A percentile compares a stretch with the other conserved stretches of the same genome.
Conservation (phyloP, 1,284 basidiomycete species). For the Phylloboletellus chloephorus region DNA sequence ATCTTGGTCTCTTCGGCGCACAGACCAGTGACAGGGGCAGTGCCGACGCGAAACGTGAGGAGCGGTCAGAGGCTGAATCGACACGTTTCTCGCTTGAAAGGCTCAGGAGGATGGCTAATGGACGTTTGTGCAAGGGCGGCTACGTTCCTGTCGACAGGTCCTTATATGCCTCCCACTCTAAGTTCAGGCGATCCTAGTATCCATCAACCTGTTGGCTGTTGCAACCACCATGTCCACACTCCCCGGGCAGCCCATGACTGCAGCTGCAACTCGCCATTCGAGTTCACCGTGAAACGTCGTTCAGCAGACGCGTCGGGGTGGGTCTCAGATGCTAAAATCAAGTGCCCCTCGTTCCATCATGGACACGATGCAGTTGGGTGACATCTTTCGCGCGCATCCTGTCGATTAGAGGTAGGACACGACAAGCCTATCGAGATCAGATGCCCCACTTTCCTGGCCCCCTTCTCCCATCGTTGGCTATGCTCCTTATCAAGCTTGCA, state of each 20-base stretch:
- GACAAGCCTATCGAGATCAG: slow-evolving; percentile 7
- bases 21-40: slow-evolving; percentile 33
- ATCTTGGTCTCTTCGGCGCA: slow-evolving; percentile 26
- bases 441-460: slow-evolving; percentile 18
- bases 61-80: neutral
- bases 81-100: slow-evolving; percentile 15
- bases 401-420: slow-evolving; percentile 15
- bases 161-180: too few species aligned
- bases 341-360: slow-evolving; percentile 4
- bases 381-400: slow-evolving; percentile 9
- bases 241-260: too few species aligned
- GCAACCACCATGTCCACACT: too few species aligned
- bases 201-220: neutral
- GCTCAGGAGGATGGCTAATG: slow-evolving; percentile 9
- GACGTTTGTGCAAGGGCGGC: slow-evolving; percentile 30
- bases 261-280: too few species aligned
- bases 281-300: too few species aligned
- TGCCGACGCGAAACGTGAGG: slow-evolving; percentile 6
- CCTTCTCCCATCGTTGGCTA: slow-evolving; percentile 43
- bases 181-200: too few species aligned
- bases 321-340: slow-evolving; percentile 1
- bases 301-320: slow-evolving; percentile 39
- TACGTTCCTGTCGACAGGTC: slow-evolving; percentile 34
- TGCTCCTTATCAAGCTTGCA: slow-evolving; percentile 61
- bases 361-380: neutral